Base-by-base conservation (phyloP, 306 rosid genomes). In the Fragaria vesca region DNA sequence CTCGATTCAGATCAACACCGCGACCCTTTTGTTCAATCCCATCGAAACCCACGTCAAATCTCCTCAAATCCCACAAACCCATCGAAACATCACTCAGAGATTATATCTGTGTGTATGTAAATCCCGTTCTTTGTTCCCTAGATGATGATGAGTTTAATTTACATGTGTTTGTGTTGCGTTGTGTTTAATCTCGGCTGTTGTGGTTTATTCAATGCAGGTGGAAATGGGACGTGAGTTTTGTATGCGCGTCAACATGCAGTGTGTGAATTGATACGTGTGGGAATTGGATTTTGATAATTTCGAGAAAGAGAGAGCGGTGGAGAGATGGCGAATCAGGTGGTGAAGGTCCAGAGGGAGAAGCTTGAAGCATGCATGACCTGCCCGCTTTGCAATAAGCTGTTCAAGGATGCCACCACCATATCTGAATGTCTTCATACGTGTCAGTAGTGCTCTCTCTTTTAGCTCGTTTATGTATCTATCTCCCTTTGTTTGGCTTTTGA, bases 381-480 rank as follows among this genome's bases (percentile, higher is more conserved):
- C 77, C 93, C 96, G 24, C 92, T 95, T 20, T 95, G 97, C 78
- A 55, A 89, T 65, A 88, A 91, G 73, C 76, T 95, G 55, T 91
- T 87, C 81, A 87, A 74, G 51, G 97, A 95, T 73, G 97, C 99
- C 66, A 95, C 99, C 43, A 93, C 99, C 73, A 91, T 95, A 76
- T 87, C 97, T 46, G 97, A 93, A 87, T 95, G 99, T 65, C 99
- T 95, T 74, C 99, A 95, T 81, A 95, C 99, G 84, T 93, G 99
- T 95, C 77, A 93, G 97, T 48, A 21, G 63, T 78, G 10, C n/a
- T 73, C 65, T 16, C 40, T 76, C 66, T 65, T 3, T 47, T 32
- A 34, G 16, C 16, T 12, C 4, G 51, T 12, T 12, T 30, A 73
- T 12, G 2, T 55, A 11, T 52, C 65, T 75, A 3, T 67, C 76